Evolutionary conservation across 257 asterid genomes (phyloP), one percentile per base, ranked within the genome.

Genomic region (Plectranthus barbatus): DNA sequence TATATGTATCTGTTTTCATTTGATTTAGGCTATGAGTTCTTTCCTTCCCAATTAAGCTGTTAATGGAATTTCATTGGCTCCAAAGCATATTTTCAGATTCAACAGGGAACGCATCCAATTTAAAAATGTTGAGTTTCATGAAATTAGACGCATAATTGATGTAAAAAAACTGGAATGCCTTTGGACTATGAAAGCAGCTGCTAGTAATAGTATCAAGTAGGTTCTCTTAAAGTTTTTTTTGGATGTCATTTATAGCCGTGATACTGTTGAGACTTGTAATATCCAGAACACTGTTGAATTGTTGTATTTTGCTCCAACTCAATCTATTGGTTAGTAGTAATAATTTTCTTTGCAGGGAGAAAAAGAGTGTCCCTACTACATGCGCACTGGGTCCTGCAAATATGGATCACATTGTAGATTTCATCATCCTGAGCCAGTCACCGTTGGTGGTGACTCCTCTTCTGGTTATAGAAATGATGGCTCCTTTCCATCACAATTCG

Each of bases 311-410:
- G 12, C n/a, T n/a, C n/a, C n/a, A n/a, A 11, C 21, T 54, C 15
- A 54, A 17, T 73, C 66, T 53, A 61, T 67, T 55, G 26, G 19
- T 34, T 15, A 34, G 20, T 72, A 56, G 39, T 60, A 62, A 60
- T 46, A 26, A 26, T 5, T 1, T 1, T 62, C 52, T 36, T 66
- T 40, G 54, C 86, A 90, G 96, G 93, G 84, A 60, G 95, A 83
- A 76, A 87, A 64, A 64, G 93, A 85, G 68, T 90, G 97, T 64
- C 92, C 93, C 34, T 90, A 76, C 78, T 90, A 90, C 79, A 85
- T 90, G 96, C 95, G 96, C 68, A 85, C 72, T 70, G 97, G 95
- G 33, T 79, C 95, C 70, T 87, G 97, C 87, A 85, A 84, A 74
- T 85, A 87, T 57, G 91, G 96, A 60, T 66, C 86, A 12, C 80